Evolutionary conservation across 768 basidiomycete species (phyloP), one percentile per base, ranked within the genome.

Genomic region (Phylloporus rhodoxanthus): DNA sequence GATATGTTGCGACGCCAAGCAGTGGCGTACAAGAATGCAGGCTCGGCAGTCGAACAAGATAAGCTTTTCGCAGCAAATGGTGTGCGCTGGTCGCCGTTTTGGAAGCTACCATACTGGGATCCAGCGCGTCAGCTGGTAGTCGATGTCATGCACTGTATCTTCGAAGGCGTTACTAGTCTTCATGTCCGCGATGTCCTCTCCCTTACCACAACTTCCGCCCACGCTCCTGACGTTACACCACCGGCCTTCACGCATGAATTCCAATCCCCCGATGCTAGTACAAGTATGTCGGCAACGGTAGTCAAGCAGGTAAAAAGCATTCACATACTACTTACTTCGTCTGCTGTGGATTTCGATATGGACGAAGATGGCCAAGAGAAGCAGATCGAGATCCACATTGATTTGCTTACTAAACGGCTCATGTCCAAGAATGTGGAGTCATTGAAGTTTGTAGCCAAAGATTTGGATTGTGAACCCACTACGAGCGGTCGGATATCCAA

Each of bases 41-140:
- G 26, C 26, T 26, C 26, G 7, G 26, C 26, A 26, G 26, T 26
- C 8, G 26, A 26, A 26, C 41, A 43, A 43, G 41, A 43, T 2
- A 43, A 43, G n/a, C 13, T 54, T 4, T 54, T 54, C 4, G 19
- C 21, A 5, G 21, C 38, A 6, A 1, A 59, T 40, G 46, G 57
- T 4, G 29, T 60, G 4, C 10, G 40, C 1, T 63, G 59, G 61
- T 58, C 53, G 2, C 17, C 51, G 9, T 23, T 45, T 14, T 45
- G 33, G 44, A 34, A 36, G 9, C 44, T 45, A 7, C 33, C 33
- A 17, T 45, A 45, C 14, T 45, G 33, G 44, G 44, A 45, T 25
- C 44, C 33, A 1, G 44, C 25, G 4, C n/a, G 8, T 3, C 33
- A 45, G 10, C 33, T 45, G 2, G 34, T 45, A 2, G 23, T 45